Evolutionary conservation across 805 yeast species (phyloP).

Genomic region (Lachancea dasiensis): DNA sequence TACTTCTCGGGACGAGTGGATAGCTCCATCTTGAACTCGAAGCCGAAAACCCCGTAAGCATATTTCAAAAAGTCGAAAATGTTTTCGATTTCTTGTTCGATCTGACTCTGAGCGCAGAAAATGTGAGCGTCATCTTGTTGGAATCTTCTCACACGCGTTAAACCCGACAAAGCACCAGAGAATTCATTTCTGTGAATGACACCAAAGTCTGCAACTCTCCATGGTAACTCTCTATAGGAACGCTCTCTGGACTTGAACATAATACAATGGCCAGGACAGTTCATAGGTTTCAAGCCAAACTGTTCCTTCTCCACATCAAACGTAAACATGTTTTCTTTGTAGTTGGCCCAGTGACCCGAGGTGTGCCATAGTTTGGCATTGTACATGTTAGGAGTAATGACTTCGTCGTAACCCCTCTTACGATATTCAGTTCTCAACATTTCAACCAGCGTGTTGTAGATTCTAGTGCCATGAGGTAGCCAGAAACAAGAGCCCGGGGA

Average conservation of each 20-base stretch:
- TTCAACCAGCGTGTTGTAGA: conserved; percentile 81
- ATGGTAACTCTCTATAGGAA: conserved; percentile 93
- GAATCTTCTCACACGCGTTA: conserved; percentile 97
- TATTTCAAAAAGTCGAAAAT: conserved; percentile 80
- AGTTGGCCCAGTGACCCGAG: conserved; percentile 98
- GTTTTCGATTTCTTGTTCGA: conserved; percentile 75
- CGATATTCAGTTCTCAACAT: conserved; percentile 79
- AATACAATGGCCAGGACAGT: conserved; percentile 89
- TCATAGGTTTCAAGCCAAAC: conserved; percentile 92
- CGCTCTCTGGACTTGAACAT: conserved; percentile 89
- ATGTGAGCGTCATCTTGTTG: conserved; percentile 99
- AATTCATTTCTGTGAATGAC: conserved; percentile 96
- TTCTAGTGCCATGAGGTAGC: conserved; percentile 99
- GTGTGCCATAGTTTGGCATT: conserved; percentile 97
- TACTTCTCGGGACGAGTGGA: conserved; percentile 96
- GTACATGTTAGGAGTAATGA: conserved; percentile 98
- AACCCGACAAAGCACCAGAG: conserved; percentile 89
- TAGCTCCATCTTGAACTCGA: conserved; percentile 93
- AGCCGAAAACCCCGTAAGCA: conserved; percentile 88
- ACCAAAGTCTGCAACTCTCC: conserved; percentile 98
- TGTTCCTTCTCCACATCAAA: conserved; percentile 95
- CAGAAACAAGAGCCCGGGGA: conserved; percentile 98
- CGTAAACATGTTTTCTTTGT: conserved; percentile 94
- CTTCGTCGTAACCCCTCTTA: conserved; percentile 95
- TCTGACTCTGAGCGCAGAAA: conserved; percentile 90